Base-by-base conservation (phyloP, 2,329 filamentous ascomycete species). In the Calonectria pteridis region DNA sequence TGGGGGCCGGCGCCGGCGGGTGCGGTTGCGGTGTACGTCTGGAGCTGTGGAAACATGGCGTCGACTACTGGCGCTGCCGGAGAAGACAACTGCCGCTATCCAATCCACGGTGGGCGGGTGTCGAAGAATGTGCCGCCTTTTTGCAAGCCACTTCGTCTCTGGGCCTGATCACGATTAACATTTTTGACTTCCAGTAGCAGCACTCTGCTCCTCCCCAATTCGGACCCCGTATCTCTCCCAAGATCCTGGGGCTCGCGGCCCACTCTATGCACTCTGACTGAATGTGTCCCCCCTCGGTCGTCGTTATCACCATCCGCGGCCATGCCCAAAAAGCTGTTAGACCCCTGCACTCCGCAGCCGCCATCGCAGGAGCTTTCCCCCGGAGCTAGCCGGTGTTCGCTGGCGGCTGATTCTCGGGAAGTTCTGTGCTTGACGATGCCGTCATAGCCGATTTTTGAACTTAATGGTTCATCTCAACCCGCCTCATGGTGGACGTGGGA, bases 401-500 rank as follows among this genome's bases (percentile, higher is more conserved):
- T 46, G 64, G 50, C 31, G 78, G 73, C 68, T 73, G 73, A 73
- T 63, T 59, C 43, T 74, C 73, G 79, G 77, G 62, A 67, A 50
- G 46, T 75, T 71, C 29, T 50, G 49, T 68, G 58, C n/a, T 35
- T 18, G 31, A 40, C 51, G 66, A 74, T 79, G 79, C 79, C 79
- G 79, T 77, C 78, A 80, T 79, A 80, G 40, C 78, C 79, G 77
- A 46, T 50, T 49, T 49, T 55, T 64, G 14, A 40, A 37, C 55
- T 62, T 62, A 62, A 62, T 23, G 23, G 55, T 37, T 35, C 70
- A 74, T 71, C 55, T 51, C 65, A 72, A 67, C 73, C 55, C 65
- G 64, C 49, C 43, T 46, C 23, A n/a, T 28, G 35, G 20, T 62
- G 20, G 7, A 18, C 6, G 23, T 37, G 26, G 20, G 33, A 62